These are phyloP conservation scores for Nicotiana obtusifolia DNA, from an alignment of 257 asterid genomes.

Conservation along the genomic window DNA sequence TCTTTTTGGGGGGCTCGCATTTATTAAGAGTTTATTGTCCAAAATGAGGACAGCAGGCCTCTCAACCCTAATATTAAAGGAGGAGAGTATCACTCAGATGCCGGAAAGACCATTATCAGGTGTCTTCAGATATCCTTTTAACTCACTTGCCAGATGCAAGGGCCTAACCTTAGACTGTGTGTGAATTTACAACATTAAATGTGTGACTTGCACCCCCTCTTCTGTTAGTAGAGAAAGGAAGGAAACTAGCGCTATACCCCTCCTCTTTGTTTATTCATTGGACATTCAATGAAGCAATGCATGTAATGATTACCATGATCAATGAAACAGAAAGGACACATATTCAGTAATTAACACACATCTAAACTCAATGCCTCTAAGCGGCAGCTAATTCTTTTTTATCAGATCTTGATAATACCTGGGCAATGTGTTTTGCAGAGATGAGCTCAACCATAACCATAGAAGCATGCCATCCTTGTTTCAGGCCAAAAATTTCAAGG, in stretches of 20 bases:
- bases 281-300: neutral
- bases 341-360: neutral
- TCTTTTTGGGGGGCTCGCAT: neutral
- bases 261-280: neutral
- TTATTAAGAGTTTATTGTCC: neutral
- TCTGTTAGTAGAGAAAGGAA: no score
- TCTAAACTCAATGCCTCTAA: neutral
- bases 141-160: neutral
- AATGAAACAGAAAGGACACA: neutral
- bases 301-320: neutral
- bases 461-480: slow-evolving; percentile 98
- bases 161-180: neutral
- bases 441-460: slow-evolving; percentile 88
- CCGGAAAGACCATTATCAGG: neutral
- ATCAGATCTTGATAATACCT: slow-evolving; percentile 38
- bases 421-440: slow-evolving; percentile 83
- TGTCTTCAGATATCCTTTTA: neutral
- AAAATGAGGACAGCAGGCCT: neutral
- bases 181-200: no score
- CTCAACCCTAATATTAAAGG: neutral
- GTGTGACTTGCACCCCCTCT: no score
- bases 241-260: neutral
- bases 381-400: neutral
- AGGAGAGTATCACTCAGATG: neutral
- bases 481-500: slow-evolving; percentile 68